A percentile compares a stretch with the other conserved stretches of the same genome.
Conservation (phyloP, 441 rosid species). For the Kokia cookei region DNA sequence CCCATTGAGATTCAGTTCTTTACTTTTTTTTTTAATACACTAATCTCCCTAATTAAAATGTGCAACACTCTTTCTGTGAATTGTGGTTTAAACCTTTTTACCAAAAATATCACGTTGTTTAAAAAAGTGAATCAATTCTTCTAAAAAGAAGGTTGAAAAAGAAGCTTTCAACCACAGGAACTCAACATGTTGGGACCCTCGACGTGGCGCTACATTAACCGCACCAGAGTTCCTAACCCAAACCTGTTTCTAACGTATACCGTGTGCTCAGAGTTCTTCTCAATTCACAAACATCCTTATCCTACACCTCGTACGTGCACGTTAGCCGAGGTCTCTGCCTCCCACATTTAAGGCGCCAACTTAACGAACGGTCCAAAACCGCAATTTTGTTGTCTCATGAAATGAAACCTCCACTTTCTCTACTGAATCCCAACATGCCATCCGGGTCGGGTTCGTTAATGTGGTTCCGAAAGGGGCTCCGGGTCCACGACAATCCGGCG, state of each 20-base stretch:
- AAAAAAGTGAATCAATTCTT: too few species aligned
- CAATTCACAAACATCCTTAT: not conserved
- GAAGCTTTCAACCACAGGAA: not conserved
- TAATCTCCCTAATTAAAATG: too few species aligned
- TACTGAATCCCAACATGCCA: conserved; percentile 32
- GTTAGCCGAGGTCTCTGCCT: not conserved
- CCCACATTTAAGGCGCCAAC: conserved; percentile 4
- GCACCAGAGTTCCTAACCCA: not conserved
- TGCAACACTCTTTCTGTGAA: too few species aligned
- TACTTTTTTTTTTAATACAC: too few species aligned
- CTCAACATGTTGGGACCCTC: not conserved
- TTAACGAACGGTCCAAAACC: not conserved
- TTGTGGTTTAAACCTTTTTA: too few species aligned
- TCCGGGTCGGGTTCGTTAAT: conserved; percentile 48
- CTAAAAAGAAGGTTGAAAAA: too few species aligned
- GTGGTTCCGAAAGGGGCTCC: conserved; percentile 94
- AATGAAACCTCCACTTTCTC: not conserved
- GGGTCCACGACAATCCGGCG: conserved; percentile 95
- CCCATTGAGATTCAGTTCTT: too few species aligned
- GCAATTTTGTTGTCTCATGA: not conserved
- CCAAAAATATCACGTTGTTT: too few species aligned
- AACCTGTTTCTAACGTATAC: not conserved
- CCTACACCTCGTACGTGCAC: not conserved
- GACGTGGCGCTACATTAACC: not conserved
- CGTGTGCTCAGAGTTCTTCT: not conserved